phyloP scores from a whole-genome alignment of 192 early-diverging fungal genomes.

The Allomyces javanicus region DNA sequence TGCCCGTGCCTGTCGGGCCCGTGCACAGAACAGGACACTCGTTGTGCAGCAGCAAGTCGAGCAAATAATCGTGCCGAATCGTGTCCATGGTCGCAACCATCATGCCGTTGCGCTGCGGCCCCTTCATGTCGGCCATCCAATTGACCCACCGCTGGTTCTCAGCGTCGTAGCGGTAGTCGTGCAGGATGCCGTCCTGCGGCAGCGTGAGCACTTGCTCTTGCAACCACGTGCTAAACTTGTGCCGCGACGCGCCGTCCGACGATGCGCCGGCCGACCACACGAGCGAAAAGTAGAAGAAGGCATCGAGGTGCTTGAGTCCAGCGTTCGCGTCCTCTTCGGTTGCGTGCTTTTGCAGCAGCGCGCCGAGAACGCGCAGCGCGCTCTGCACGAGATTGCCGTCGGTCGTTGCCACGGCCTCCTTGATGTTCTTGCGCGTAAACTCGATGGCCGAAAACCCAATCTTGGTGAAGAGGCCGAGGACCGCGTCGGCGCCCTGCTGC shows the following conservation, averaged over 20 bases:
- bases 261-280: slow-evolving; percentile 74
- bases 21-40: slow-evolving; percentile 86
- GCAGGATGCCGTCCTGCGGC: slow-evolving; percentile 27
- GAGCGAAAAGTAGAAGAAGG: slow-evolving; percentile 63
- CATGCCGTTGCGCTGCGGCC: slow-evolving; percentile 85
- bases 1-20: slow-evolving; percentile 96
- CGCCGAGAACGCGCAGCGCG: slow-evolving; percentile 51
- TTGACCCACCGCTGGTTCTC: slow-evolving; percentile 64
- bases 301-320: slow-evolving; percentile 47
- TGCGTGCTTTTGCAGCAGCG: slow-evolving; percentile 70
- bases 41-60: slow-evolving; percentile 88
- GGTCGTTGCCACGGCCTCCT: slow-evolving; percentile 52
- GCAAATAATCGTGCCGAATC: slow-evolving; percentile 83
- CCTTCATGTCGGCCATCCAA: slow-evolving; percentile 73
- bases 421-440: slow-evolving; percentile 33
- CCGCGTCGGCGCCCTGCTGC: slow-evolving; percentile 43
- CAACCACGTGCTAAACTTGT: slow-evolving; percentile 46
- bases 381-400: slow-evolving; percentile 44
- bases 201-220: slow-evolving; percentile 43
- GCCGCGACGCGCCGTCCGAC: slow-evolving; percentile 71
- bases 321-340: slow-evolving; percentile 89
- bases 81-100: slow-evolving; percentile 98
- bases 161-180: slow-evolving; percentile 78
- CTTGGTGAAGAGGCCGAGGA: slow-evolving; percentile 65
- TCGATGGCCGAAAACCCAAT: slow-evolving; percentile 9